phyloP scores from a whole-genome alignment of 2,329 filamentous ascomycete species.

The Talaromyces amestolkiae region DNA sequence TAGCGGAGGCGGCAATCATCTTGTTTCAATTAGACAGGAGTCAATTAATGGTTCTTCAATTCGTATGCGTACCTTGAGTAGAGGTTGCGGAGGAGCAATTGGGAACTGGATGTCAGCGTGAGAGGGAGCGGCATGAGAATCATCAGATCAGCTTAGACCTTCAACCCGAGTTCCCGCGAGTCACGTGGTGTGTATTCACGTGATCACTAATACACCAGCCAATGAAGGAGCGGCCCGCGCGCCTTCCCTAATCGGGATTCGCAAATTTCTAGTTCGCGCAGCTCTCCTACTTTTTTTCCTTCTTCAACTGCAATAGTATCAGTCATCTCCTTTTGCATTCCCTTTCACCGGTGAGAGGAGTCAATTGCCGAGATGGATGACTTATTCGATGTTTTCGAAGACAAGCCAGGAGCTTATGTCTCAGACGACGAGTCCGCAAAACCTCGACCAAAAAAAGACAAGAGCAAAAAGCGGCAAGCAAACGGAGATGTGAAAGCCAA shows the following conservation, averaged over 20 bases:
- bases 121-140: conserved; percentile 16
- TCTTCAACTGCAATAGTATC: background rate
- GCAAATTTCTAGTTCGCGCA: conserved; percentile 33
- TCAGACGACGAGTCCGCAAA: conserved; percentile 33
- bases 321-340: conserved; percentile 9
- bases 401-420: conserved; percentile 53
- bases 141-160: conserved; percentile 1
- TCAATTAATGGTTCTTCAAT: conserved; percentile 23
- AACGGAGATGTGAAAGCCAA: conserved; percentile 70
- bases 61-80: conserved; percentile 32
- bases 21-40: conserved; percentile 50
- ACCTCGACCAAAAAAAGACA: conserved; percentile 52
- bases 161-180: conserved; percentile 14
- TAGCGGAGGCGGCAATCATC: conserved; percentile 73
- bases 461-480: conserved; percentile 80
- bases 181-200: conserved; percentile 15
- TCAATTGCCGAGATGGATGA: conserved; percentile 61
- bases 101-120: conserved; percentile 8
- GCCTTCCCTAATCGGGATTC: conserved; percentile 28
- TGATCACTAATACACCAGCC: conserved; percentile 1
- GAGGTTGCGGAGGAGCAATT: conserved; percentile 6
- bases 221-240: conserved; percentile 23
- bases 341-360: background rate
- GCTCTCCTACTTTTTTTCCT: conserved; percentile 15
- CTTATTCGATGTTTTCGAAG: conserved; percentile 78